Evolutionary conservation across 768 basidiomycete species (phyloP), one percentile per base, ranked within the genome.

Genomic region (Russula virescens): DNA sequence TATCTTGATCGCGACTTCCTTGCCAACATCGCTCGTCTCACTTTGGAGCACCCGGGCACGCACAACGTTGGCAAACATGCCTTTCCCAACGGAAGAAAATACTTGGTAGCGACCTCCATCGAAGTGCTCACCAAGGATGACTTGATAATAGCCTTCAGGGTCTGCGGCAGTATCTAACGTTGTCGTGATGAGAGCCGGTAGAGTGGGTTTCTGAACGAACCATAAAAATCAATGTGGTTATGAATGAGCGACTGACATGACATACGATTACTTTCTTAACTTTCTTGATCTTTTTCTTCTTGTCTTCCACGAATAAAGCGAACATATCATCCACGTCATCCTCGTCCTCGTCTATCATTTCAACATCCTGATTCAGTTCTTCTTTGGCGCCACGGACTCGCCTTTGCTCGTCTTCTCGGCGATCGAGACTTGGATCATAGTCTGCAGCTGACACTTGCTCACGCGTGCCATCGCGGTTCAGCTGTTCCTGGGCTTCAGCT

Each of bases 21-120:
- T 77, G 45, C 84, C 81, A 42, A 64, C 66, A 55, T 82, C 79
- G 60, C 79, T 76, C 11, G 79, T 60, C 38, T 89, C 88, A 55
- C 80, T 78, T 75, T 87, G 77, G 48, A 95, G 77, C 11, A 94
- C 81, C 35, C 92, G 85, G 10, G 95, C 96, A 50, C 91, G 84
- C 28, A 98, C 94, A 54, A 99, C 97, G 60, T 91, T 93, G 52
- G 94, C 94, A 73, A 98, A 99, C 96, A 99, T 99, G 52, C 97
- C 97, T 73, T 96, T 95, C 19, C 97, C 97, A n/a, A 98, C 79
- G 52, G 85, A 91, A 52, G 92, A 93, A 68, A 90, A 94, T 11
- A 99, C 93, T 72, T 97, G 93, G 72, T 98, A 99, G 46, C 89
- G 83, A 6, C 91, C 94, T 28, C 87, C 84, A 70, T 97, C 95